A percentile compares a stretch with the other conserved stretches of the same genome.
Conservation (phyloP, 805 yeast species). For the Kodamaea leandrae region DNA sequence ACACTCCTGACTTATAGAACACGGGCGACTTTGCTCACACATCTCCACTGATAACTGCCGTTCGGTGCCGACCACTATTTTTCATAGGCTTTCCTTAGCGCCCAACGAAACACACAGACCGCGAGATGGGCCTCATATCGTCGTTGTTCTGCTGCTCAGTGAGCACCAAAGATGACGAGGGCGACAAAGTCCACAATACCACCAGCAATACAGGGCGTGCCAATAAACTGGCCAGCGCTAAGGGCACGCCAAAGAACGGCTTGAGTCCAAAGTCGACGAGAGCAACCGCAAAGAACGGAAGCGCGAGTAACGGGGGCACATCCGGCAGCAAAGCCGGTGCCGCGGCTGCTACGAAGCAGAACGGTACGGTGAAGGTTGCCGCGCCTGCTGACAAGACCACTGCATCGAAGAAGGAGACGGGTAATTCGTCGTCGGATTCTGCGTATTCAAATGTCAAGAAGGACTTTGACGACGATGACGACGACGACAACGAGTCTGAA, state of each 20-base stretch:
- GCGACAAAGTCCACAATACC: conserved; percentile 25
- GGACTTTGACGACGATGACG: conserved; percentile 31
- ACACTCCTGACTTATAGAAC: background rate
- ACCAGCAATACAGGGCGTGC: background rate
- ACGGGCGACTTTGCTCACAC: background rate
- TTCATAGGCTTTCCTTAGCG: background rate
- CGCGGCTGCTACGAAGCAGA: background rate
- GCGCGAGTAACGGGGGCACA: conserved; percentile 1
- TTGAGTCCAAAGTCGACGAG: background rate
- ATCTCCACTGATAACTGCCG: background rate
- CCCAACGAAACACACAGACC: background rate
- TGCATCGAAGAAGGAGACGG: conserved; percentile 4
- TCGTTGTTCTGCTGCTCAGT: conserved; percentile 40
- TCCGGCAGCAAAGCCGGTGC: conserved; percentile 1
- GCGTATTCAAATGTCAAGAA: conserved; percentile 19
- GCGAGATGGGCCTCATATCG: conserved; percentile 19
- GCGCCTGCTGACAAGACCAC: conserved; percentile 1
- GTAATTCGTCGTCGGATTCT: conserved; percentile 10
- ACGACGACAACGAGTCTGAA: conserved; percentile 31
- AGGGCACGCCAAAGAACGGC: conserved; percentile 3
- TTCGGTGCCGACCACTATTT: background rate
- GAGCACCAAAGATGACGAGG: conserved; percentile 32
- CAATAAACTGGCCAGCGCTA: conserved; percentile 2
- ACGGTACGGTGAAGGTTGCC: background rate
- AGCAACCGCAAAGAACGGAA: background rate